phyloP scores from a whole-genome alignment of 75 land plant species.

The Selaginella tamariscina region DNA sequence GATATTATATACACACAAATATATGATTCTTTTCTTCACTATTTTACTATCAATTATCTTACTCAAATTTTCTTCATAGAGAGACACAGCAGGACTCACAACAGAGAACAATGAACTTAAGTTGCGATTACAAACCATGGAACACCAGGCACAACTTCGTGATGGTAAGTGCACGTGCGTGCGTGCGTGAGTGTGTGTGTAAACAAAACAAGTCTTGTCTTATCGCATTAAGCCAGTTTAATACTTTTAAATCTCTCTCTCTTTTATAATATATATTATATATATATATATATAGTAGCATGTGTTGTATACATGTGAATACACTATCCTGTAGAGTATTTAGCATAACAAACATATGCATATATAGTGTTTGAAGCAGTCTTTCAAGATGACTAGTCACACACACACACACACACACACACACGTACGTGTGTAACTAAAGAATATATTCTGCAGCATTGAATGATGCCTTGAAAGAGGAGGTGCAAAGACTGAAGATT shows the following conservation, averaged over 20 bases:
- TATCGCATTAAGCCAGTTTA: too few relatives aligned
- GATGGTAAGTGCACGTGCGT: constrained; percentile 21
- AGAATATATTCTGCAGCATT: constrained; percentile 33
- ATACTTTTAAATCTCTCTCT: neutral
- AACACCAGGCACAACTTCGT: constrained; percentile 34
- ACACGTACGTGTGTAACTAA: neutral
- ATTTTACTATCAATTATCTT: constrained; percentile 1
- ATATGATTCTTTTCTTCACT: neutral
- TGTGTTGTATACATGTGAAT: neutral
- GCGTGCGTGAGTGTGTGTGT: neutral
- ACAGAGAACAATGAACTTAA: constrained; percentile 36
- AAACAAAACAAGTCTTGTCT: neutral
- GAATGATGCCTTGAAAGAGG: constrained; percentile 66
- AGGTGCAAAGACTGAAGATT: constrained; percentile 62
- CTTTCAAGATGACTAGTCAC: too few relatives aligned
- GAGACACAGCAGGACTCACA: constrained; percentile 24
- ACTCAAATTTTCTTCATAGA: constrained; percentile 17
- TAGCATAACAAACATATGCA: neutral
- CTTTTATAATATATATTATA: neutral
- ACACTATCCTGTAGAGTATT: neutral
- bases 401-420: too few relatives aligned
- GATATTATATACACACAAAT: too few relatives aligned
- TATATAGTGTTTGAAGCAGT: neutral
- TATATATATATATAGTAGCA: neutral
- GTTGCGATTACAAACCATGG: constrained; percentile 32